These are phyloP conservation scores for Microbotryum lychnidis-dioicae DNA, from an alignment of 1,284 basidiomycete genomes.

Conservation along the genomic window DNA sequence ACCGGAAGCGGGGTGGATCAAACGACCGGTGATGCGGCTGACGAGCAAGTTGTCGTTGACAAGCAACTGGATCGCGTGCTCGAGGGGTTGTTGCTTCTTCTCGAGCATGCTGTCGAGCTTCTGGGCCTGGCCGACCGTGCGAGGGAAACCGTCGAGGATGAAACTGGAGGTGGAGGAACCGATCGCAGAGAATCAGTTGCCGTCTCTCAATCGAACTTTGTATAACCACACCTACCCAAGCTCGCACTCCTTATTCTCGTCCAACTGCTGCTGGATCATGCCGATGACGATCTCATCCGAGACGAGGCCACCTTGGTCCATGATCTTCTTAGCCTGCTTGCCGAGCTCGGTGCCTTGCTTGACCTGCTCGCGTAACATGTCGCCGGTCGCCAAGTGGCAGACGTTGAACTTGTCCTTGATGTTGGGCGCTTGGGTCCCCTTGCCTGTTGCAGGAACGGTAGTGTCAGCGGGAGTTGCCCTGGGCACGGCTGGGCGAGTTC, in stretches of 20 bases:
- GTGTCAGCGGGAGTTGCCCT: too few relatives aligned
- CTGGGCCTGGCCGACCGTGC: constrained; percentile 93
- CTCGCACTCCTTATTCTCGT: constrained; percentile 84
- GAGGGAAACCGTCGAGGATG: constrained; percentile 96
- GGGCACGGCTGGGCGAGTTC: too few relatives aligned
- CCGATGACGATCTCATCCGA: constrained; percentile 94
- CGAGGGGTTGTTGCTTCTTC: constrained; percentile 66
- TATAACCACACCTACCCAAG: constrained; percentile 64
- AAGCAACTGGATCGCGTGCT: constrained; percentile 83
- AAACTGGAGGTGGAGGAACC: constrained; percentile 54
- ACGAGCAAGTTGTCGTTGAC: constrained; percentile 94
- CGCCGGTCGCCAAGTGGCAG: constrained; percentile 95
- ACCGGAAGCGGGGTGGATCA: constrained; percentile 83
- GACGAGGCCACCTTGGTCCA: constrained; percentile 90
- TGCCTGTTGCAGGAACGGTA: constrained; percentile 51
- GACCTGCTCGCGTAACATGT: constrained; percentile 96
- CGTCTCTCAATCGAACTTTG: neutral
- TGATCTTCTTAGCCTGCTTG: constrained; percentile 90
- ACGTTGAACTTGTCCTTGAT: constrained; percentile 90
- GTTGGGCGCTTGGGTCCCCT: constrained; percentile 93
- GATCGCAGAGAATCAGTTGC: neutral
- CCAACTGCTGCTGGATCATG: constrained; percentile 94
- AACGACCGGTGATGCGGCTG: constrained; percentile 89
- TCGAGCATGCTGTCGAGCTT: constrained; percentile 90
- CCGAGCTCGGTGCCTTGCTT: constrained; percentile 78